phyloP scores from a whole-genome alignment of 2,329 filamentous ascomycete genomes.

The Colletotrichum cordylinicola region DNA sequence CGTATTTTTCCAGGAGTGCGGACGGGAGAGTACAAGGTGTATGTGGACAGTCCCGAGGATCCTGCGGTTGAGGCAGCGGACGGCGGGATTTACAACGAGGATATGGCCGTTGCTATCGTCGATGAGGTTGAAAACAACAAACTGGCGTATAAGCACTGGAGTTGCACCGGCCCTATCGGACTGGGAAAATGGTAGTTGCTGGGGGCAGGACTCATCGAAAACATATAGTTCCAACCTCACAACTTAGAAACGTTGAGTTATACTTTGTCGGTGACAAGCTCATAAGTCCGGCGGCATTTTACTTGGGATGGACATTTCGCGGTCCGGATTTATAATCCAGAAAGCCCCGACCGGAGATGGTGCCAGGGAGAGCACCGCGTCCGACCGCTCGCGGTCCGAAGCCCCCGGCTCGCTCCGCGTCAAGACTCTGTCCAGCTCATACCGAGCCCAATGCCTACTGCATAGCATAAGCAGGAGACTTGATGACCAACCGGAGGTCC shows the following conservation, averaged over 20 bases:
- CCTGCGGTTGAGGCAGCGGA: background rate
- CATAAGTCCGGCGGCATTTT: background rate
- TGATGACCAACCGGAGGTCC: background rate
- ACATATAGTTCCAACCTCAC: background rate
- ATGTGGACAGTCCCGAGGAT: background rate
- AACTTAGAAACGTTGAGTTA: background rate
- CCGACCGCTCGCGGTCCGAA: background rate
- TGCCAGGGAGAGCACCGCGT: background rate
- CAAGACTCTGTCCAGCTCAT: background rate
- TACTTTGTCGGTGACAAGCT: background rate
- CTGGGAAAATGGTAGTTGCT: background rate
- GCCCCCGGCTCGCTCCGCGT: background rate
- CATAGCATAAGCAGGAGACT: background rate
- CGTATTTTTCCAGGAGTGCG: background rate
- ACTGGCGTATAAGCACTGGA: background rate
- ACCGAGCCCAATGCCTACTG: background rate
- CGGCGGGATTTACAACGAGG: background rate
- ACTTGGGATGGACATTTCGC: rapidly evolving
- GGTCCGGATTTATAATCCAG: background rate
- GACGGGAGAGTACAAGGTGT: background rate
- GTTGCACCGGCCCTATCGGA: background rate
- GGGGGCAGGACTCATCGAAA: background rate
- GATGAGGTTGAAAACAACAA: background rate
- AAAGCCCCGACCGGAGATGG: background rate
- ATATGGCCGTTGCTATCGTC: background rate